These are phyloP conservation scores for Malus asiatica DNA, from an alignment of 306 rosid species.

Conservation along the genomic window DNA sequence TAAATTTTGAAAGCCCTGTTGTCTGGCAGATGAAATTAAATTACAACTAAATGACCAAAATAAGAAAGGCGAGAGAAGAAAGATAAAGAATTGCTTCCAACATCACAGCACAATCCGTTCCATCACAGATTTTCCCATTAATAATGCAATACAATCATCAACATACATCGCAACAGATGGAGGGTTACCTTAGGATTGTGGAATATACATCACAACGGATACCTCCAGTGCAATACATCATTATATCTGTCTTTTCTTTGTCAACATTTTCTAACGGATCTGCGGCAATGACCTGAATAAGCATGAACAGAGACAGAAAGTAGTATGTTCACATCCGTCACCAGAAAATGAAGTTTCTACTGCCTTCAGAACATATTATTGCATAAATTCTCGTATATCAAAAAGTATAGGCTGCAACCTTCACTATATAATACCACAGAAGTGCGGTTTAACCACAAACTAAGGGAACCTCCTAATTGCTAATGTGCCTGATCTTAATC, in stretches of 20 bases:
- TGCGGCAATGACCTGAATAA: conserved; percentile 54
- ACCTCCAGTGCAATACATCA: conserved; percentile 98
- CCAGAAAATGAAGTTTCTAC: conserved; percentile 7
- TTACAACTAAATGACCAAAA: too few species aligned
- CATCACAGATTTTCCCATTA: not conserved
- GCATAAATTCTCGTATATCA: not conserved
- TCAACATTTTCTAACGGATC: conserved; percentile 75
- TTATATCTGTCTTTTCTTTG: conserved; percentile 54
- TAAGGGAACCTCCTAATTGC: not conserved
- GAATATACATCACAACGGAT: conserved; percentile 89
- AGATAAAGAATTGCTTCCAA: not conserved
- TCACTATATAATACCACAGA: not conserved
- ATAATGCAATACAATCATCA: not conserved
- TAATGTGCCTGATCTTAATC: not conserved
- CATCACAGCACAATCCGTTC: not conserved
- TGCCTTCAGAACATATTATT: not conserved
- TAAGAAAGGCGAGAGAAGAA: not conserved
- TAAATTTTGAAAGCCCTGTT: conserved; percentile 67
- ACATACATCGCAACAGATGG: not conserved
- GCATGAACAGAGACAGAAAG: conserved; percentile 14
- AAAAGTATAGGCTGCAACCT: not conserved
- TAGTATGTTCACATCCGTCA: conserved; percentile 17
- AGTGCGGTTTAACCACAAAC: not conserved
- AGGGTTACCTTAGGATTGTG: conserved; percentile 63
- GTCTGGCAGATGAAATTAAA: conserved; percentile 39